These are phyloP conservation scores for Trypanosoma melophagium DNA, from an alignment of 208 protist genomes.

Conservation along the genomic window DNA sequence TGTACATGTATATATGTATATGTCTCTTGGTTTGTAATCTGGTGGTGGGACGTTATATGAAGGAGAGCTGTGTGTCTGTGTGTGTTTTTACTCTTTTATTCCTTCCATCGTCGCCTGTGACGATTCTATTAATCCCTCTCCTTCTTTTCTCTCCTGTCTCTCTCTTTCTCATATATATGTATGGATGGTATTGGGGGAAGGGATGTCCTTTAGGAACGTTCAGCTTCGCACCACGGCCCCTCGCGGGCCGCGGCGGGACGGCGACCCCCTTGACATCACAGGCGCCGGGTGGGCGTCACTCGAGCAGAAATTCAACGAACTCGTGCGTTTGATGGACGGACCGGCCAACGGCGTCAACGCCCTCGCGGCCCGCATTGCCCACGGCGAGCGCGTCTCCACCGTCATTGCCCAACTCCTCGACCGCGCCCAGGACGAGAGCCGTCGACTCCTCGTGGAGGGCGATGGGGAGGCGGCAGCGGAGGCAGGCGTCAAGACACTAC, in stretches of 20 bases:
- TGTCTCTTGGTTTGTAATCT: too few species aligned
- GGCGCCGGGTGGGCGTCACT: conserved; percentile 62
- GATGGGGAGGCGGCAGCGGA: conserved; percentile 74
- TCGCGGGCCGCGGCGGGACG: conserved; percentile 11
- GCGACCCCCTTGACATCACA: conserved; percentile 61
- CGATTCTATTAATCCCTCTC: too few species aligned
- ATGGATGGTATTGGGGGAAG: not conserved
- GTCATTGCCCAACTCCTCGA: conserved; percentile 69
- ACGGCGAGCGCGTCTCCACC: conserved; percentile 50
- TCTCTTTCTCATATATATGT: too few species aligned
- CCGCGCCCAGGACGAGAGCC: conserved; percentile 71
- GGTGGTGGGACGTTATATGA: too few species aligned
- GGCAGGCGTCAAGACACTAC: conserved; percentile 75
- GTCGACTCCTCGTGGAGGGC: conserved; percentile 64
- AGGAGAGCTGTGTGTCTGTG: too few species aligned
- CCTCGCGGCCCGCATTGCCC: conserved; percentile 47
- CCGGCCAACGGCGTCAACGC: conserved; percentile 70
- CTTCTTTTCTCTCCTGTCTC: not conserved
- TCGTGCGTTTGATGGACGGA: conserved; percentile 62
- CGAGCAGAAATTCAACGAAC: conserved; percentile 72
- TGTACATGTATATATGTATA: too few species aligned
- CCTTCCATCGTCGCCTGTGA: too few species aligned
- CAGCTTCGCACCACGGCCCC: not conserved
- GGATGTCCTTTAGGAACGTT: conserved; percentile 9
- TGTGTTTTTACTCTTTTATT: too few species aligned